Base-by-base conservation (phyloP, 306 rosid genomes). In the Alnus glutinosa region DNA sequence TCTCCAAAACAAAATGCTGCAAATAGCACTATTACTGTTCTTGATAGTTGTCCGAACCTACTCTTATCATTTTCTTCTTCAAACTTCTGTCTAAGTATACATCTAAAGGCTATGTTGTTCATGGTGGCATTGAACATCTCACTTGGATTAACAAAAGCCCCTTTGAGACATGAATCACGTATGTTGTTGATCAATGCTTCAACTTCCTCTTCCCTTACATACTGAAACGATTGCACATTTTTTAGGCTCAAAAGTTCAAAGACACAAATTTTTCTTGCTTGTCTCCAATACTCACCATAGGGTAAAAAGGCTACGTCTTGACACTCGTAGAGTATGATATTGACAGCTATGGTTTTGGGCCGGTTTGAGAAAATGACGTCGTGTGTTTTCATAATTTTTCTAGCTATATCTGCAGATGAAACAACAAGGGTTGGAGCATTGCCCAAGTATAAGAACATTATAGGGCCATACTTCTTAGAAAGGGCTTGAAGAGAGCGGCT, bases 321-420 rank as follows among this genome's bases (percentile, higher is more conserved):
- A 81, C 77, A 76, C 32, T 79, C 79, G 10, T 76, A 79, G 57
- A 72, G 37, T 14, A 80, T 48, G 4, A 66, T 7, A 18, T 76
- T 11, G 1, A 70, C 52, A 1, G 78, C 81, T 0, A 80, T 84
- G 5, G 73, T 15, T 54, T 57, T 9, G 3, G 86, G 76, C 48
- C 86, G 71, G 70, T 78, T 70, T 1, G 78, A 78, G 75, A 76
- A 78, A 23, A 16, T 48, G 18, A 51, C 9, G 15, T 87, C 87
- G 32, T 81, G 85, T 18, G 52, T 71, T 74, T 87, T 78, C n/a
- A 78, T 23, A 0, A 84, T 19, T 37, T 87, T 78, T 54, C 36
- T 81, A 1, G 63, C 64, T 77, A 84, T 76, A 4, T 78, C 74
- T 34, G 82, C 82, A 19, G 86, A 83, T 7, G 87, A 84, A 34